Evolutionary conservation across 352 stramenopile genomes (phyloP), one percentile per base, ranked within the genome.

Genomic region (Globisporangium okanoganense): DNA sequence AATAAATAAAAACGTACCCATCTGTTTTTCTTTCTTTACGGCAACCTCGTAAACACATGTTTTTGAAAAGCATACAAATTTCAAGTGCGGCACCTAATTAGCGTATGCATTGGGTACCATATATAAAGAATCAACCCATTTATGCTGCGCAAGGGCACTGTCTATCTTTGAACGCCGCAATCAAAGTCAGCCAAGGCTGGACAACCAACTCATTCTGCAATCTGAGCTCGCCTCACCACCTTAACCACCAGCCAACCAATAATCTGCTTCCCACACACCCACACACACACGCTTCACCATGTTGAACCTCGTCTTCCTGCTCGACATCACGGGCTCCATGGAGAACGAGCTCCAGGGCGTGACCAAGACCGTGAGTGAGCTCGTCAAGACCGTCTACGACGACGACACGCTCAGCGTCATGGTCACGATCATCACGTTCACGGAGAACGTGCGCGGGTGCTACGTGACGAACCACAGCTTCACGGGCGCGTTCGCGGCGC

Each of bases 291-390:
- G n/a, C n/a, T n/a, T 2, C 52, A 56, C 27, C 47, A 90, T 90
- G 80, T 33, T 88, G 40, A 88, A 88, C 75, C 64, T 90, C 61
- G 80, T 66, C 25, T 88, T 90, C 69, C 62, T 88, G 22, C 70
- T 90, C 65, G 80, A 88, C 68, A 90, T 90, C 71, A 90, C 80
- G 7, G 80, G 80, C 58, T 90, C 80, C 50, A 90, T 90, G 80
- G 61, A 66, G 58, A 73, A 48, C 20, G 75, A 90, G 55, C 51
- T 90, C 27, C 61, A 70, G 36, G 80, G 76, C 8, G 71, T 87
- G 40, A 88, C 86, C 69, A 52, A 66, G 49, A 90, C 76, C 16
- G 76, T 88, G 53, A 58, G 66, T 6, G 71, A 76, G 35, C 69
- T 90, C 51, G 74, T 87, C 3, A 57, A 73, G 22, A 76, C 71